Percentiles rank a stretch among this genome's conserved stretches.
Evolutionary conservation across 176 grass and related monocot species (phyloP).

Genomic region (Avena insularis): DNA sequence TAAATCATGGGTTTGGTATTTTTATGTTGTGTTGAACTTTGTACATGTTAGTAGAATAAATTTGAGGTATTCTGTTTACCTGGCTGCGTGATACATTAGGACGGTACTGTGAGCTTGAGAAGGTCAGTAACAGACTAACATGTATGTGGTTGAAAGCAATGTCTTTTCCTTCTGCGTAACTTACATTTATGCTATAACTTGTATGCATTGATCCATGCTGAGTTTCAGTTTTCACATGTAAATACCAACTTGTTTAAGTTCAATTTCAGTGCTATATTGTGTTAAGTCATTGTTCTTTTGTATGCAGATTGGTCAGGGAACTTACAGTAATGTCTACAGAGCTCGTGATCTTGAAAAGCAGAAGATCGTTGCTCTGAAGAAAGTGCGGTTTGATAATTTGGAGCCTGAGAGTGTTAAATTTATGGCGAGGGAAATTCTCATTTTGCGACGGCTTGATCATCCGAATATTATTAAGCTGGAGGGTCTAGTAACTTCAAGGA

Average conservation of each 20-base stretch:
- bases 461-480: slow-evolving; percentile 98
- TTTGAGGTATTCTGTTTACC: neutral
- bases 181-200: neutral
- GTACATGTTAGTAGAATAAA: neutral
- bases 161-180: neutral
- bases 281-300: slow-evolving; percentile 33
- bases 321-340: slow-evolving; percentile 96
- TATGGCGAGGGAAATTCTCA: slow-evolving; percentile 97
- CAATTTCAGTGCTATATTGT: neutral
- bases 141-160: slow-evolving; percentile 1
- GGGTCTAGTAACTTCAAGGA: slow-evolving; percentile 93
- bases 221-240: neutral
- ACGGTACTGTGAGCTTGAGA: neutral
- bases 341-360: slow-evolving; percentile 87
- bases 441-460: slow-evolving; percentile 96
- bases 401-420: slow-evolving; percentile 99
- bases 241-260: neutral
- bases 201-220: neutral
- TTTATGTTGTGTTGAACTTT: neutral
- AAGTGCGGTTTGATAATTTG: slow-evolving; percentile 97
- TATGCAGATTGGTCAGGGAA: slow-evolving; percentile 97
- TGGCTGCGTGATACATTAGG: slow-evolving; percentile 16
- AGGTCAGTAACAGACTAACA: neutral
- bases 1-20: neutral
- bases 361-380: slow-evolving; percentile 98